Base-by-base conservation (phyloP, 768 basidiomycete genomes). In the Saitozyma sp. region DNA sequence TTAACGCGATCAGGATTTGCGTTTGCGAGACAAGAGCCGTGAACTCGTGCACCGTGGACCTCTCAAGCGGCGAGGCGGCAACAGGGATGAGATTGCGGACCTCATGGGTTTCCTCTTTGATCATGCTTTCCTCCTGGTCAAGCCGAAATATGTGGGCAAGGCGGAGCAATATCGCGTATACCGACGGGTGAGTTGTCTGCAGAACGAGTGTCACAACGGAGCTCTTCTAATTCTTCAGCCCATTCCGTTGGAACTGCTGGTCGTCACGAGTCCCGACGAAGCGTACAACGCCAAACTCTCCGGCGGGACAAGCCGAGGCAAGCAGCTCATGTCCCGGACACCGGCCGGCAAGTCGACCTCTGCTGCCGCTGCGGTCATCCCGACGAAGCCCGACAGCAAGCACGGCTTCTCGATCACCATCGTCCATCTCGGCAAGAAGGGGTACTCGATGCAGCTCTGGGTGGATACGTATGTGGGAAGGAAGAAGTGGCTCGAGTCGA, bases 71-170 rank as follows among this genome's bases (percentile, higher is more conserved):
- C 86, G 93, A 8, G 87, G 87, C 1, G 86, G 86, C 3, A 82
- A 82, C 7, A 84, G 87, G 71, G 73, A 74, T 50, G 89, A 89
- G 64, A 92, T 87, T 71, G 92, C 92, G 14, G 95, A 98, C 76
- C 83, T 97, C 54, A 86, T 91, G 70, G 90, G 95, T 7, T 97
- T 95, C 82, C 80, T 99, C 73, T 96, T 99, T 75, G 96, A 99
- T 77, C 96, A 99, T 79, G 93, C 93, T 1, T 81, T 99, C 49
- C 82, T 99, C 40, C 91, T 98, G 85, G 93, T 90, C 66, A 97
- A 82, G 67, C 88, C 92, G 76, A 93, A 92, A 80, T 90, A 87
- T 80, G 67, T 76, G 48, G 78, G 78, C 63, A 92, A 93, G 76
- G 87, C 88, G 55, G 94, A 97, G 69, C 91, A 92, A 71, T 89